Evolutionary conservation across 1,284 basidiomycete species (phyloP).

Genomic region (Ustilago shanxiensis): DNA sequence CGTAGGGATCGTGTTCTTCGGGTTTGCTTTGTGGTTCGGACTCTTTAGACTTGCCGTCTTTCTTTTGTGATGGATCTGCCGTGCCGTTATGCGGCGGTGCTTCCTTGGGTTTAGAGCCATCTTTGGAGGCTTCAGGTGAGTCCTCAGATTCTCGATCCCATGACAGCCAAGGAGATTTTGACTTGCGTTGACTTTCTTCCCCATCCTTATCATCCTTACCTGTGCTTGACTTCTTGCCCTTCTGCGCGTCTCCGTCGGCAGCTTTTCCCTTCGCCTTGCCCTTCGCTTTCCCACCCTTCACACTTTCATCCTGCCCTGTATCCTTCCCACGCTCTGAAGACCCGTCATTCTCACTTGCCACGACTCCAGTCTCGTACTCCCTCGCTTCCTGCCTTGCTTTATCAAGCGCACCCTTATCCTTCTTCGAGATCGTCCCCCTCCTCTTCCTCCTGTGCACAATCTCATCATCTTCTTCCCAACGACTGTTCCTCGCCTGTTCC

Average conservation of each 20-base stretch:
- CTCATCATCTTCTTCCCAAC: conserved; percentile 54
- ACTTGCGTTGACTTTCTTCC: conserved; percentile 7
- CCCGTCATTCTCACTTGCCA: background rate
- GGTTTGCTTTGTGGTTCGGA: background rate
- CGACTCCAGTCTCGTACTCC: conserved; percentile 1
- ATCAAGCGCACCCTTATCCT: conserved; percentile 7
- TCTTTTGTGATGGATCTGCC: background rate
- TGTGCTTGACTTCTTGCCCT: conserved; percentile 4
- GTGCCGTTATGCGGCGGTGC: background rate
- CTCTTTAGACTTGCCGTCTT: background rate
- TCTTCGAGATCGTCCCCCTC: conserved; percentile 40
- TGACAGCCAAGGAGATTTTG: conserved; percentile 38
- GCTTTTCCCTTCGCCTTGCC: conserved; percentile 26
- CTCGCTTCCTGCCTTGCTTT: conserved; percentile 6
- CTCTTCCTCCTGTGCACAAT: conserved; percentile 45
- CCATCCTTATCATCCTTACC: background rate
- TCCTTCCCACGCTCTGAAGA: conserved; percentile 7
- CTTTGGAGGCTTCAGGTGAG: background rate
- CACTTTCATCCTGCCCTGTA: background rate
- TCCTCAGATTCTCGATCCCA: conserved; percentile 26
- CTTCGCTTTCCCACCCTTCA: conserved; percentile 5
- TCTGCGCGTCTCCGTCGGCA: background rate
- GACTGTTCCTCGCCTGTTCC: conserved; percentile 71
- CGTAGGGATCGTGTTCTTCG: conserved; percentile 37
- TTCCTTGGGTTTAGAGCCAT: background rate